phyloP scores from a whole-genome alignment of 148 eudicot species.

The Camellia sinensis region DNA sequence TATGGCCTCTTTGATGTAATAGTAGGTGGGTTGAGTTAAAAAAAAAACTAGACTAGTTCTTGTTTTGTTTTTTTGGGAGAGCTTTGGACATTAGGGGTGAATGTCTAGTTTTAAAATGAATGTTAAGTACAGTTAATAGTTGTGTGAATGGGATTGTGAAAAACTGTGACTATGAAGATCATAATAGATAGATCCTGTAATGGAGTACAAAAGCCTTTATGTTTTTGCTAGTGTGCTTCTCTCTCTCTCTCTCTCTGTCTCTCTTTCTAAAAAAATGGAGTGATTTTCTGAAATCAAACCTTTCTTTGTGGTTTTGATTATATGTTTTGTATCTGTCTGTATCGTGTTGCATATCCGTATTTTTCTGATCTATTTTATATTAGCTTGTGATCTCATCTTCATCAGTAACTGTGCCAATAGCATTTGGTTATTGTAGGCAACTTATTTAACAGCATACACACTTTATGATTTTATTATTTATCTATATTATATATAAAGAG shows the following conservation, averaged over 20 bases:
- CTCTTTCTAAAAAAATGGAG: neutral
- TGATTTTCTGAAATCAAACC: neutral
- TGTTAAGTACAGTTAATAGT: neutral
- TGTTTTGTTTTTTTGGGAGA: too few relatives aligned
- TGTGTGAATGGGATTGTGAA: neutral
- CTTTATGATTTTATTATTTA: too few relatives aligned
- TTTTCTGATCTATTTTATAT: too few relatives aligned
- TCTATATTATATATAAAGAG: too few relatives aligned
- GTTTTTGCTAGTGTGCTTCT: neutral
- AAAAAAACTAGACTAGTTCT: too few relatives aligned
- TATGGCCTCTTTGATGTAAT: neutral
- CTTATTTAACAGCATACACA: too few relatives aligned
- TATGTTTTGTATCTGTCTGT: too few relatives aligned
- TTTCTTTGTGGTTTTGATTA: neutral
- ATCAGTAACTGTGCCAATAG: too few relatives aligned
- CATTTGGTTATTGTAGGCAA: too few relatives aligned
- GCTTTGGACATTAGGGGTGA: neutral
- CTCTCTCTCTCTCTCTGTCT: neutral
- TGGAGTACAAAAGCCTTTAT: neutral
- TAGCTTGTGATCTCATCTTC: too few relatives aligned
- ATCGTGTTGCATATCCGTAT: too few relatives aligned
- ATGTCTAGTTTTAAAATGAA: neutral
- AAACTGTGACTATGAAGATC: neutral
- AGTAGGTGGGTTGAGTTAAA: neutral
- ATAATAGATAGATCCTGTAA: neutral